phyloP scores from a whole-genome alignment of 2,329 filamentous ascomycete species.

The Grosmannia clavigera region DNA sequence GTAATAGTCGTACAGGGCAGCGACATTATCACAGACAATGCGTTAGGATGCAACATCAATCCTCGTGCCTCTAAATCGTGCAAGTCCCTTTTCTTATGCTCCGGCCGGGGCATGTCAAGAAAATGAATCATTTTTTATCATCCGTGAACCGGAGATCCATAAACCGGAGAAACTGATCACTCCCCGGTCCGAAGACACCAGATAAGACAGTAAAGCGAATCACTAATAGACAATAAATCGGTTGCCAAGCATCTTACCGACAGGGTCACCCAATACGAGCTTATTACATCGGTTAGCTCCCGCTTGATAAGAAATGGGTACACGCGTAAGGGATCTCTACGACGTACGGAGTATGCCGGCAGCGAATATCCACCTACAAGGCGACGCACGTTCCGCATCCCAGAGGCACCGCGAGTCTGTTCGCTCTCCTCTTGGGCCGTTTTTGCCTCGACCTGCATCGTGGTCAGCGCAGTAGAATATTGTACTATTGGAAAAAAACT shows the following conservation, averaged over 20 bases:
- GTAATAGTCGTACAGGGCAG: too few species aligned
- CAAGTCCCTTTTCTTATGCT: background rate
- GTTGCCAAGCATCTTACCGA: too few species aligned
- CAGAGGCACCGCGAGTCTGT: conserved; percentile 33
- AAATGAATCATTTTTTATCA: too few species aligned
- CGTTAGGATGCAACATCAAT: background rate
- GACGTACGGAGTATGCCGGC: background rate
- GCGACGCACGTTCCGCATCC: conserved; percentile 10
- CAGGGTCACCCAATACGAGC: background rate
- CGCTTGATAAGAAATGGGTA: background rate
- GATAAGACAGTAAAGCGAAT: too few species aligned
- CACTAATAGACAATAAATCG: too few species aligned
- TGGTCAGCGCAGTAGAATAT: conserved; percentile 29
- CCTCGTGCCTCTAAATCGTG: too few species aligned
- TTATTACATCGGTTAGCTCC: background rate
- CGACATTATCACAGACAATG: too few species aligned
- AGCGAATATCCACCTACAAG: conserved; percentile 1
- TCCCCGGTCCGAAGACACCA: too few species aligned
- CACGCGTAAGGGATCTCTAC: background rate
- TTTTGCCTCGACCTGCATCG: conserved; percentile 31
- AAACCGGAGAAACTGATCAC: too few species aligned
- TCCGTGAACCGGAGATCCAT: too few species aligned
- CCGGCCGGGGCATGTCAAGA: too few species aligned
- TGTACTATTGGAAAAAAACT: conserved; percentile 25
- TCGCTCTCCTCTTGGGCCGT: conserved; percentile 29